Percentiles rank a stretch among this genome's conserved stretches.
Conservation (phyloP, 176 grass and related monocot species). For the Ensete ventricosum region DNA sequence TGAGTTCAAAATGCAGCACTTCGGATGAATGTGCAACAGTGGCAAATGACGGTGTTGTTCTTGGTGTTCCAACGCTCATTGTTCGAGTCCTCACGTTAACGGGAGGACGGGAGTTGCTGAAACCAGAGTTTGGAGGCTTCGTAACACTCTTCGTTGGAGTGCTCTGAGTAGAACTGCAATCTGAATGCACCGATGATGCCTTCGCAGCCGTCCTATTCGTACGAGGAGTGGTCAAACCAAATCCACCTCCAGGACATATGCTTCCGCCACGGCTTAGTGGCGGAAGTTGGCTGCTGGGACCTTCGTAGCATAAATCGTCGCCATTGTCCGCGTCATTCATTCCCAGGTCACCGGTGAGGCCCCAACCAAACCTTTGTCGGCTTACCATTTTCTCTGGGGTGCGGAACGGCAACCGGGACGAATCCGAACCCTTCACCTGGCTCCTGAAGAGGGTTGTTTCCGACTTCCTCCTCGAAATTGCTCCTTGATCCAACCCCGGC, state of each 20-base stretch:
- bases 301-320: conserved; percentile 28
- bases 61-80: conserved; percentile 24
- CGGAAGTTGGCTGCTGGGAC: conserved; percentile 21
- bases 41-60: conserved; percentile 26
- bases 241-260: background rate
- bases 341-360: conserved; percentile 12
- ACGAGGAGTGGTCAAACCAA: conserved; percentile 36
- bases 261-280: conserved; percentile 21
- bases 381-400: conserved; percentile 57
- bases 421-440: conserved; percentile 16
- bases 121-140: conserved; percentile 41
- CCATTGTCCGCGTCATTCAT: background rate
- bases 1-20: conserved; percentile 68
- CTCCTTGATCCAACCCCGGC: conserved; percentile 10
- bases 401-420: conserved; percentile 31
- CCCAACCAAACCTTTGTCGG: conserved; percentile 67
- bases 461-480: conserved; percentile 45
- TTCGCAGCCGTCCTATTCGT: conserved; percentile 27
- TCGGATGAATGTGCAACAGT: conserved; percentile 39
- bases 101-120: conserved; percentile 46
- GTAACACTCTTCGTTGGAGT: conserved; percentile 79
- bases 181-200: conserved; percentile 36
- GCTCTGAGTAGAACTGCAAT: conserved; percentile 53
- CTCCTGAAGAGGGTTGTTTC: conserved; percentile 53
- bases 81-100: conserved; percentile 27